Base-by-base conservation (phyloP, 345 rosid genomes). In the Moricandia arvensis region DNA sequence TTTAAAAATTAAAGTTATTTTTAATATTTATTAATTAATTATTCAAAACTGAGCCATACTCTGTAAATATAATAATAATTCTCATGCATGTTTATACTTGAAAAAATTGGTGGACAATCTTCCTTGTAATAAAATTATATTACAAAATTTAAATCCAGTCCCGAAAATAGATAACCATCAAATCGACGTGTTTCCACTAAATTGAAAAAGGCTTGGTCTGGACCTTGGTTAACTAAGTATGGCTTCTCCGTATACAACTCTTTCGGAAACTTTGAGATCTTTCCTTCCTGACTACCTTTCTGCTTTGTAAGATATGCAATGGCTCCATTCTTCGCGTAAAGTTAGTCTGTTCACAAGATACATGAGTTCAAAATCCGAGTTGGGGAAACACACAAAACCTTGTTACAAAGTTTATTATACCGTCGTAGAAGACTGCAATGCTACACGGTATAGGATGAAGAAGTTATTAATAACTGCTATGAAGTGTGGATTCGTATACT, bases 191-290 rank as follows among this genome's bases (percentile, higher is more conserved):
- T 26, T 68, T 68, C 41, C 43, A 60, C 30, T 51, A 68, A 61
- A 3, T 75, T 66, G 49, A 79, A 85, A 8, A 89, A 91, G 60
- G 89, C n/a, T n/a, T 91, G 0, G 88, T 85, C n/a, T 69, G 70
- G 8, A 91, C 87, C 78, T 88, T 91, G 82, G 82, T 80, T 74
- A n/a, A 84, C 87, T n/a, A 37, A 93, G 70, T n/a, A 85, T 91
- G 93, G n/a, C n/a, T 75, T 91, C 89, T 66, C 93, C 96, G 59
- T 89, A 88, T 57, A 87, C 84, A 49, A 94, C 89, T 68, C 66
- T 83, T 35, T 67, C 83, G 61, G 74, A 79, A 79, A 68, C 76
- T 29, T 43, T 43, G 77, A 41, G 60, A 45, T 59, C 82, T 87
- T 26, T 86, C 86, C 34, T 65, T 21, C 24, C 24, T 21, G 2